These are phyloP conservation scores for Chlorella ohadii DNA, from an alignment of 139 green algal species.

Conservation along the genomic window DNA sequence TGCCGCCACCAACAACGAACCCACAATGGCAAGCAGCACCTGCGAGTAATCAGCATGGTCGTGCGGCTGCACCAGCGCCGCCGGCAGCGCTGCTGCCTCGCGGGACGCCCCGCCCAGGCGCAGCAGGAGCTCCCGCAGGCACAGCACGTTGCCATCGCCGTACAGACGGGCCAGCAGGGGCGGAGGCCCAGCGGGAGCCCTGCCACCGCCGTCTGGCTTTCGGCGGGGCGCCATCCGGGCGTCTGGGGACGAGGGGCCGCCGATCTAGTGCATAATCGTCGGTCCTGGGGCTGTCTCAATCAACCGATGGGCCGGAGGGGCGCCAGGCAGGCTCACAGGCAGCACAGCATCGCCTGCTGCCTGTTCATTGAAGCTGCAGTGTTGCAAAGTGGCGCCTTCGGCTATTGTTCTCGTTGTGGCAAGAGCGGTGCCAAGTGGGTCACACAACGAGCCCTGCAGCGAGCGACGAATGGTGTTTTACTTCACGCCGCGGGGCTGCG, in stretches of 20 bases:
- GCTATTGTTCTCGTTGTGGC: no score
- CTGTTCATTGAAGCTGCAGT: no score
- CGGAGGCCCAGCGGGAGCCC: neutral
- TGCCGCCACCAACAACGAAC: no score
- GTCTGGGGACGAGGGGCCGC: no score
- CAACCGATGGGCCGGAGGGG: no score
- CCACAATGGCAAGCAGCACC: neutral
- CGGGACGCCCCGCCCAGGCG: slow-evolving; percentile 7
- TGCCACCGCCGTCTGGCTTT: neutral
- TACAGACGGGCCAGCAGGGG: slow-evolving; percentile 31
- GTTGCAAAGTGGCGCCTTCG: neutral
- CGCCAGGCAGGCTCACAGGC: no score
- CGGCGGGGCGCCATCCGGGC: no score
- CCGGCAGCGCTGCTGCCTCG: slow-evolving; percentile 22
- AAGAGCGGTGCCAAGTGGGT: no score
- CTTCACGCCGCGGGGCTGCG: slow-evolving; percentile 74
- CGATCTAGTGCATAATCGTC: no score
- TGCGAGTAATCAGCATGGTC: slow-evolving; percentile 38
- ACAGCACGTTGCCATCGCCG: slow-evolving; percentile 22
- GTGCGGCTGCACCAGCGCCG: slow-evolving; percentile 25
- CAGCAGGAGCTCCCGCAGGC: slow-evolving; percentile 35
- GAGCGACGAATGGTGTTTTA: slow-evolving; percentile 86
- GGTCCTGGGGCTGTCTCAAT: no score
- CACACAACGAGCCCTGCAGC: neutral
- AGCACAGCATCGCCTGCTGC: no score